Percentiles rank a stretch among this genome's conserved stretches.
phyloP scores from a whole-genome alignment of 805 yeast genomes.

The Saturnispora mendoncae region DNA sequence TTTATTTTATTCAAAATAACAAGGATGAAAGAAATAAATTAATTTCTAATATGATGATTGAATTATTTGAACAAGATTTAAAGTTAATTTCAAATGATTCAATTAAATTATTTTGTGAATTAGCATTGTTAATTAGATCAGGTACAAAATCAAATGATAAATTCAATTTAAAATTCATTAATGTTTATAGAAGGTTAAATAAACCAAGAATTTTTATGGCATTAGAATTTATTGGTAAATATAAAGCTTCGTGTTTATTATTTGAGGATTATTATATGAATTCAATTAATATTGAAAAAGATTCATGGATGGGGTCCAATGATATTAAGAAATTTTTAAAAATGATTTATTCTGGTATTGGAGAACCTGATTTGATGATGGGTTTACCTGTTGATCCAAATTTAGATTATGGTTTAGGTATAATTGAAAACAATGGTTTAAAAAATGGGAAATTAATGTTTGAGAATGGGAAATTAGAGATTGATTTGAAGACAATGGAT shows the following conservation, averaged over 20 bases:
- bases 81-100: slow-evolving; percentile 11
- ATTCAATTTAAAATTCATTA: slow-evolving; percentile 20
- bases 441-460: slow-evolving; percentile 34
- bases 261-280: slow-evolving; percentile 35
- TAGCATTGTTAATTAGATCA: slow-evolving; percentile 31
- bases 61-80: slow-evolving; percentile 18
- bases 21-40: slow-evolving; percentile 14
- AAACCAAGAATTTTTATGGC: slow-evolving; percentile 23
- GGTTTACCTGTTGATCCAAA: slow-evolving; percentile 58
- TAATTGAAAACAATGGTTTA: slow-evolving; percentile 28
- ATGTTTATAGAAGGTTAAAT: slow-evolving; percentile 28
- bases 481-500: slow-evolving; percentile 21
- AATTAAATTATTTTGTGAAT: slow-evolving; percentile 22
- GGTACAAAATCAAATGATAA: slow-evolving; percentile 28
- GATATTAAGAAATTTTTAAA: slow-evolving; percentile 17
- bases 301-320: not conserved
- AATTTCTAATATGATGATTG: slow-evolving; percentile 17
- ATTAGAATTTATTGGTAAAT: slow-evolving; percentile 28
- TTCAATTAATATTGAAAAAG: not conserved
- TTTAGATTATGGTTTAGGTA: slow-evolving; percentile 40
- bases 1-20: slow-evolving; percentile 22
- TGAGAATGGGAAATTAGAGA: slow-evolving; percentile 49
- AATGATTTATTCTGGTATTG: slow-evolving; percentile 42
- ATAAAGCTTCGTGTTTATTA: slow-evolving; percentile 39
- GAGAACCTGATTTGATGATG: slow-evolving; percentile 52